Percentiles rank a stretch among this genome's conserved stretches.
Evolutionary conservation across 306 rosid species (phyloP).

Genomic region (Notholithocarpus densiflorus): DNA sequence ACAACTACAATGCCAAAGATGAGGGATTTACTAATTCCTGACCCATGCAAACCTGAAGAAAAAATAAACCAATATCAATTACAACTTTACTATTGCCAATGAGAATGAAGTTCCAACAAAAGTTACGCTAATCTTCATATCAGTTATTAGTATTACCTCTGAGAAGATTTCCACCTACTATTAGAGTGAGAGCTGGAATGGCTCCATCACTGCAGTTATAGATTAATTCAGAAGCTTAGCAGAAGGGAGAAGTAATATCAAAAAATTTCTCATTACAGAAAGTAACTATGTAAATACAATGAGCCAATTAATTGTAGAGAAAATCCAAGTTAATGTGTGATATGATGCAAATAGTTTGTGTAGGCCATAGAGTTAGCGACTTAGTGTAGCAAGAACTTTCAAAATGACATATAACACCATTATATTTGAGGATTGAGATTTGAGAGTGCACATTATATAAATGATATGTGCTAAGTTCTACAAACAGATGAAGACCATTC

Average conservation of each 20-base stretch:
- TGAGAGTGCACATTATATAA: background rate
- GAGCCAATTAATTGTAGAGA: background rate
- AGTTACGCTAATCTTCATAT: background rate
- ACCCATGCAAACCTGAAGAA: slow-evolving; percentile 39
- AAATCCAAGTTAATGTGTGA: background rate
- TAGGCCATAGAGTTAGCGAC: background rate
- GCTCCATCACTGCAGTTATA: slow-evolving; percentile 39
- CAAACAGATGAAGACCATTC: background rate
- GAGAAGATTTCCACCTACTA: slow-evolving; percentile 51
- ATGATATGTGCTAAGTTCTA: background rate
- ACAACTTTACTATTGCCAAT: background rate
- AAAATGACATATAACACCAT: background rate
- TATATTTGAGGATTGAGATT: background rate
- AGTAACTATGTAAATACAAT: background rate
- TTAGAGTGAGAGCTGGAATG: slow-evolving; percentile 42
- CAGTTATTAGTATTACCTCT: slow-evolving; percentile 30
- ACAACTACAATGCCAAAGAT: slow-evolving; percentile 36
- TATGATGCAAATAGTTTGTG: background rate
- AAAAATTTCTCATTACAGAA: background rate
- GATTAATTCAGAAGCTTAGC: background rate
- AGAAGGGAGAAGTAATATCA: background rate
- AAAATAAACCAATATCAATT: too few relatives aligned
- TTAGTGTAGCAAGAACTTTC: background rate
- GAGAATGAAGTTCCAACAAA: background rate
- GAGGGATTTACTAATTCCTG: slow-evolving; percentile 32